phyloP scores from a whole-genome alignment of 176 grass and related monocot species.

The Paspalum notatum region DNA sequence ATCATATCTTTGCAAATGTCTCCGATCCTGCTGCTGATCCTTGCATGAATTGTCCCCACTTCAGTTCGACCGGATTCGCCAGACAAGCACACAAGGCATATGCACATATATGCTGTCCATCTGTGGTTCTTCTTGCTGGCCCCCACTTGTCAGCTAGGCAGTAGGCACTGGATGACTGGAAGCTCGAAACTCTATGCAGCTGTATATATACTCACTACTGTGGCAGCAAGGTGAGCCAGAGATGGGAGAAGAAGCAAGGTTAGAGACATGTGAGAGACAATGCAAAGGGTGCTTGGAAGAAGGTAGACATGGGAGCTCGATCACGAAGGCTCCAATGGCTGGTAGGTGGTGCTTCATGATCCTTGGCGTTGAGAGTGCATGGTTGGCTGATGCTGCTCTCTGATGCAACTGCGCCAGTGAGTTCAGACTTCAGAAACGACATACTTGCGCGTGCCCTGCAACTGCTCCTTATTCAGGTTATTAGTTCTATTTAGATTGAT shows the following conservation, averaged over 20 bases:
- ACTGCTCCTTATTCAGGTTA: not conserved
- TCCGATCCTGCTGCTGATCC: not conserved
- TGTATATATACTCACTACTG: not conserved
- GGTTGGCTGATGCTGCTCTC: not conserved
- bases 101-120: not conserved
- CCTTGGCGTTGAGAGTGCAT: not conserved
- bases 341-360: not conserved
- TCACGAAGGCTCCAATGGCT: not conserved
- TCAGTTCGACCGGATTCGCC: not conserved
- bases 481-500: not conserved
- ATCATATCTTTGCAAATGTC: not conserved
- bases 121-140: too few relatives aligned
- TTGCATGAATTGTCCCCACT: not conserved
- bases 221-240: not conserved
- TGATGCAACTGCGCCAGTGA: not conserved
- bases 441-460: conserved; percentile 1
- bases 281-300: not conserved
- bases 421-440: not conserved
- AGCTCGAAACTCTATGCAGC: not conserved
- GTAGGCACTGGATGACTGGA: not conserved
- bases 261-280: not conserved
- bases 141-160: not conserved
- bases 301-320: not conserved
- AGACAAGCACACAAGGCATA: not conserved
- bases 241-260: not conserved